Base-by-base conservation (phyloP, 2,329 filamentous ascomycete genomes). In the Penicillium sp. region DNA sequence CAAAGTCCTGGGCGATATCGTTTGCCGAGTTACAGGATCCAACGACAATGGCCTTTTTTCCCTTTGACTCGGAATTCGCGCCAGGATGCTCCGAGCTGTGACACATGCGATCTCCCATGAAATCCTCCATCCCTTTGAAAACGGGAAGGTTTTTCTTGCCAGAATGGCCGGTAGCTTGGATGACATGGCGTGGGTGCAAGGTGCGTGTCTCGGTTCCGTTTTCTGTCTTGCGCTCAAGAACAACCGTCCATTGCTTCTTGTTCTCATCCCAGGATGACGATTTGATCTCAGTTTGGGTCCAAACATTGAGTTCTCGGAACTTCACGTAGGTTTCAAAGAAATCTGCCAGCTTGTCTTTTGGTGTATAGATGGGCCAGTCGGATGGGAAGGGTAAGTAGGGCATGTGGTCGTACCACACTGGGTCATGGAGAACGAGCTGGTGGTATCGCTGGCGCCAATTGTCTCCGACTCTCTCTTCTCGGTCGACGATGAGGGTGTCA, bases 301-400 rank as follows among this genome's bases (percentile, higher is more conserved):
- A 89, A 27, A 89, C 81, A 60, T 89, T 87, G 41, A 90, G 79
- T 64, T 90, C 88, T n/a, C 90, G 77, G 0, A 85, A 72, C 6
- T 77, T 81, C 0, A 82, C 87, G 62, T 90, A 90, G 0, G 81
- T 76, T 62, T 89, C 86, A 59, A 90, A 86, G 74, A 85, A 90
- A 43, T 89, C 85, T 1, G 80, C 88, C 0, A 89, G 76, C 67
- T 90, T 90, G 70, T 90, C 87, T 67, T 89, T 90, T 6, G 87
- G 86, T 0, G 86, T 89, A 70, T 88, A 90, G 17, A 88, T 76
- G 4, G 87, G 87, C 87, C 87, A 90, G 52, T 81, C 80, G 0
- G 79, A 67, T 0, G 87, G 88, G 67, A 89, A 90, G 0, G 76
- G 74, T 4, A 90, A 64, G 68, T 88, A 90, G 0, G 87, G 84